A percentile compares a stretch with the other conserved stretches of the same genome.
Evolutionary conservation across 2,329 filamentous ascomycete genomes (phyloP).

Genomic region (Colletotrichum echinochloae): DNA sequence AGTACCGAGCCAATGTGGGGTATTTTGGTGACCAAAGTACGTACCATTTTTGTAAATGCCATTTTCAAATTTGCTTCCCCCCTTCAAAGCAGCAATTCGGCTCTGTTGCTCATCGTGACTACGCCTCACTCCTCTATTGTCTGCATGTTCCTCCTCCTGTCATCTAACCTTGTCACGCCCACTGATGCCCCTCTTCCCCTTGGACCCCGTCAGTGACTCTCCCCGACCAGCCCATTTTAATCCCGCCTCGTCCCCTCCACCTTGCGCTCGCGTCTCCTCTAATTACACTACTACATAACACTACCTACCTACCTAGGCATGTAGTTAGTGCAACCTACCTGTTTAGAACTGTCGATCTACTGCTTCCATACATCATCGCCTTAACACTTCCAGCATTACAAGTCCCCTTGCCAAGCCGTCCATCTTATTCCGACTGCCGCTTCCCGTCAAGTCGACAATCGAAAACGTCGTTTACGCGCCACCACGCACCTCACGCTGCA

Average conservation of each 20-base stretch:
- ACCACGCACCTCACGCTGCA: too few species aligned
- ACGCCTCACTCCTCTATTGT: constrained; percentile 22
- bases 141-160: constrained; percentile 7
- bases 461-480: too few species aligned
- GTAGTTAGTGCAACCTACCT: too few species aligned
- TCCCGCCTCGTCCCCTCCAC: constrained; percentile 12
- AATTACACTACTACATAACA: too few species aligned
- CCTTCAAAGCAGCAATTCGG: constrained; percentile 8
- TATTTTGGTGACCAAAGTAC: neutral
- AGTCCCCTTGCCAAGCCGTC: constrained; percentile 29
- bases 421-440: constrained; percentile 10
- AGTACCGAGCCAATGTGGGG: neutral
- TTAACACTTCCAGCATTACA: neutral
- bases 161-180: constrained; percentile 9
- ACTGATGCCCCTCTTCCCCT: neutral
- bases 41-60: neutral
- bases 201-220: neutral
- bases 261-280: constrained; percentile 5
- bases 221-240: constrained; percentile 8
- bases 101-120: constrained; percentile 28
- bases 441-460: constrained; percentile 15
- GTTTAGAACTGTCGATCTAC: constrained; percentile 26
- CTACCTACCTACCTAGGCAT: neutral
- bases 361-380: constrained; percentile 17
- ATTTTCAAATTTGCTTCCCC: constrained; percentile 17